Evolutionary conservation across 305 asterid genomes (phyloP).

Genomic region (Petunia hybrid): DNA sequence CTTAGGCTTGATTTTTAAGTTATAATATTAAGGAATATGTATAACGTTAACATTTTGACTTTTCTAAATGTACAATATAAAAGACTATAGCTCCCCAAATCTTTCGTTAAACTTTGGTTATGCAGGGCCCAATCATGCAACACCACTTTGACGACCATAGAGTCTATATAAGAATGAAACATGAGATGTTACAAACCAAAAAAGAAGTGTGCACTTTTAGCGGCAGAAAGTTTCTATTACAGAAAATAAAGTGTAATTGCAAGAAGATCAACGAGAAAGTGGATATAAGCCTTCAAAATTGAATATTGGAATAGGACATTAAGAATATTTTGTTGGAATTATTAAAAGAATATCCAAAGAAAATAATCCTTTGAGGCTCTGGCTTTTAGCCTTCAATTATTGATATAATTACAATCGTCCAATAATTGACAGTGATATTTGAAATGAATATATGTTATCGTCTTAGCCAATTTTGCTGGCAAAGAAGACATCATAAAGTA

Average conservation of each 20-base stretch:
- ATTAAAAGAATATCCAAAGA: background rate
- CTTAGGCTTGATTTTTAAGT: no score
- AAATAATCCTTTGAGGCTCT: background rate
- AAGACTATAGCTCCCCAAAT: no score
- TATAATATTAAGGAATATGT: no score
- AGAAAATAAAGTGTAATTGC: background rate
- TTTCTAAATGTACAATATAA: no score
- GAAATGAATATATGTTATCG: background rate
- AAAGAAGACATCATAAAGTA: background rate
- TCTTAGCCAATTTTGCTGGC: conserved; percentile 11
- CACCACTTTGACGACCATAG: no score
- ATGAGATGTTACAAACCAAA: background rate
- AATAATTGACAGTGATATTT: background rate
- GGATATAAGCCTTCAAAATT: background rate
- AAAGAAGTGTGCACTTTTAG: background rate
- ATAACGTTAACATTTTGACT: no score
- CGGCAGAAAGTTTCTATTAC: background rate
- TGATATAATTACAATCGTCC: background rate
- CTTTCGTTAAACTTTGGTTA: no score
- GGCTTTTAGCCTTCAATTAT: conserved; percentile 5
- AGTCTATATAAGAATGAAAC: background rate
- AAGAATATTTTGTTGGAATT: background rate
- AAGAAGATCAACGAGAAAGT: background rate
- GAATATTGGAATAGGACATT: background rate
- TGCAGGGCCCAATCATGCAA: no score